phyloP scores from a whole-genome alignment of 2,329 filamentous ascomycete species.

The Fusarium sp. region DNA sequence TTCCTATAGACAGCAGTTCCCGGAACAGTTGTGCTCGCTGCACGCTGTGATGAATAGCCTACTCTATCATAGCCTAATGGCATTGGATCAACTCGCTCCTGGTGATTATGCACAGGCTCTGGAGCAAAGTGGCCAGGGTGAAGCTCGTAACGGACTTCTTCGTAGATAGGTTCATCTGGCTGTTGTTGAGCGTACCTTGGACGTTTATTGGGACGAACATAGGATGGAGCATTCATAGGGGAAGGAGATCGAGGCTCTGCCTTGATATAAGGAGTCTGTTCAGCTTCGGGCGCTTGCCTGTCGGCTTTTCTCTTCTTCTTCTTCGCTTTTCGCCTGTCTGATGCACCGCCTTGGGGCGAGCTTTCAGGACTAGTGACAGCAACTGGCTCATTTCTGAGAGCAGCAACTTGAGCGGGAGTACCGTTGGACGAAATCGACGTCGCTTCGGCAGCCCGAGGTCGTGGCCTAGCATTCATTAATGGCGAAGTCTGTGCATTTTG shows the following conservation, averaged over 20 bases:
- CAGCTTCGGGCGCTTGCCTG: slow-evolving; percentile 60
- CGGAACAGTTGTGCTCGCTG: slow-evolving; percentile 44
- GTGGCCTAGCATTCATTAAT: slow-evolving; percentile 61
- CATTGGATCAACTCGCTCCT: slow-evolving; percentile 49
- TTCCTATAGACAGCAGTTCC: slow-evolving; percentile 50
- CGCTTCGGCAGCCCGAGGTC: slow-evolving; percentile 25
- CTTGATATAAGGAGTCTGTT: slow-evolving; percentile 69
- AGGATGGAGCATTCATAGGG: slow-evolving; percentile 65
- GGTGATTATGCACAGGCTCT: slow-evolving; percentile 50
- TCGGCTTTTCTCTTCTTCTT: slow-evolving; percentile 68
- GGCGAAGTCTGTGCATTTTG: slow-evolving; percentile 78
- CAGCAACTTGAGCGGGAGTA: slow-evolving; percentile 66
- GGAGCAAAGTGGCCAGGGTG: slow-evolving; percentile 53
- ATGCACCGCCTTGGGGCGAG: slow-evolving; percentile 65
- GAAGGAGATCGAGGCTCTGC: slow-evolving; percentile 74
- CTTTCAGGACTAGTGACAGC: slow-evolving; percentile 69
- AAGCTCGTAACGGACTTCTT: slow-evolving; percentile 59
- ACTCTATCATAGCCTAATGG: slow-evolving; percentile 52
- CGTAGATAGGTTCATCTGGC: slow-evolving; percentile 45
- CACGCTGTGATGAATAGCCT: slow-evolving; percentile 42
- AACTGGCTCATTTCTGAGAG: slow-evolving; percentile 64
- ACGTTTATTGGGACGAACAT: slow-evolving; percentile 68
- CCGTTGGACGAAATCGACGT: slow-evolving; percentile 41
- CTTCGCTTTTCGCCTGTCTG: slow-evolving; percentile 63
- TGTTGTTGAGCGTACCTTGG: slow-evolving; percentile 62